A percentile compares a stretch with the other conserved stretches of the same genome.
Evolutionary conservation across 108 stramenopile genomes (phyloP).

Genomic region (Skeletonema tropicum): DNA sequence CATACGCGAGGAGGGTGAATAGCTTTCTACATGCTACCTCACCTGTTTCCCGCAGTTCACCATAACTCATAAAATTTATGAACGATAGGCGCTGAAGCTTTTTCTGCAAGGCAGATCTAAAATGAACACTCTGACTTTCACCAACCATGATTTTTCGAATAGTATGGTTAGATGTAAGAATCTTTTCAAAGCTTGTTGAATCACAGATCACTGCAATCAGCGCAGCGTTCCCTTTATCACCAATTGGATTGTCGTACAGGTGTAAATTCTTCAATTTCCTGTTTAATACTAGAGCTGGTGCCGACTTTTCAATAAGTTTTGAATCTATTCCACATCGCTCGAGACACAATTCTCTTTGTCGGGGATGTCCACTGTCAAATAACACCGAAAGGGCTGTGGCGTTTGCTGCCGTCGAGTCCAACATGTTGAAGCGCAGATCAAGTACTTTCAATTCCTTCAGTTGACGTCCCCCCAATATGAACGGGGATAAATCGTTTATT

Average conservation of each 20-base stretch:
- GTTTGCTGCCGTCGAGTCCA: not conserved
- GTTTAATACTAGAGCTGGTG: conserved; percentile 10
- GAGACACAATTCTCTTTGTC: conserved; percentile 2
- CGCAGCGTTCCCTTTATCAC: conserved; percentile 13
- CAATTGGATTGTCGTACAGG: not conserved
- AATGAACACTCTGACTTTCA: not conserved
- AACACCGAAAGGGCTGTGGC: not conserved
- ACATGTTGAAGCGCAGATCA: not conserved
- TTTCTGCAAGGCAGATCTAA: not conserved
- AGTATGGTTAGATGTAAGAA: conserved; percentile 24
- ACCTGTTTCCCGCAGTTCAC: not conserved
- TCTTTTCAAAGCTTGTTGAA: conserved; percentile 23
- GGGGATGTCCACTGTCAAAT: conserved; percentile 15
- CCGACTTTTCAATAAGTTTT: conserved; percentile 13
- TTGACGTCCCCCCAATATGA: conserved; percentile 2
- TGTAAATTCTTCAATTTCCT: conserved; percentile 9
- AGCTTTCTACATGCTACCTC: no score
- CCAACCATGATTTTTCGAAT: not conserved
- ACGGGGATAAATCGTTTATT: not conserved
- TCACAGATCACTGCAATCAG: conserved; percentile 16
- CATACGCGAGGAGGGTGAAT: no score
- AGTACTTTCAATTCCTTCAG: not conserved
- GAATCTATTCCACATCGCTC: conserved; percentile 3
- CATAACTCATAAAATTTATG: not conserved
- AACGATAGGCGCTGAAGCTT: not conserved